A percentile compares a stretch with the other conserved stretches of the same genome.
These are phyloP conservation scores for Gynandropsis gynandra DNA, from an alignment of 345 rosid genomes.

Conservation along the genomic window DNA sequence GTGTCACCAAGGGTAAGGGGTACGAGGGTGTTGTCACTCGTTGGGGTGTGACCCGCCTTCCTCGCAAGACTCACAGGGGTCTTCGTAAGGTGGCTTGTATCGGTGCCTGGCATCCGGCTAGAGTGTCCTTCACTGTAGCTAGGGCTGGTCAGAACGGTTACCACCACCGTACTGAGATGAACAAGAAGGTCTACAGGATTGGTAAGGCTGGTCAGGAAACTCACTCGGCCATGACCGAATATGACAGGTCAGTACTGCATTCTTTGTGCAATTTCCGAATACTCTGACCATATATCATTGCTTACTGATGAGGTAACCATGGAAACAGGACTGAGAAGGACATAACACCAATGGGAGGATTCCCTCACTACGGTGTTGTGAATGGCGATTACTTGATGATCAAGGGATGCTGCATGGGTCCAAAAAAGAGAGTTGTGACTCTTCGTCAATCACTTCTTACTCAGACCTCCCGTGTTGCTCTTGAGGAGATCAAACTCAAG, in stretches of 20 bases:
- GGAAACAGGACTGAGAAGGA: constrained; percentile 72
- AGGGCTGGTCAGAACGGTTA: constrained; percentile 97
- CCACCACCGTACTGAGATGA: constrained; percentile 87
- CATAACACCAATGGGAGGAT: constrained; percentile 82
- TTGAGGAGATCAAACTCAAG: constrained; percentile 72
- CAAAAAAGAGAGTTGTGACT: constrained; percentile 88
- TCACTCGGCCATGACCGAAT: constrained; percentile 64
- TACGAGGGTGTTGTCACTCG: constrained; percentile 89
- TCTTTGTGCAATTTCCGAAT: not conserved
- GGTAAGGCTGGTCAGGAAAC: constrained; percentile 63
- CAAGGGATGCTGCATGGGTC: constrained; percentile 83
- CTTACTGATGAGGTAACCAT: not conserved
- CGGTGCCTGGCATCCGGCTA: constrained; percentile 95
- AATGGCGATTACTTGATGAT: constrained; percentile 71
- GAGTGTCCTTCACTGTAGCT: constrained; percentile 89
- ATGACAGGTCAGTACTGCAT: constrained; percentile 44
- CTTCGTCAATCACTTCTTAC: constrained; percentile 57
- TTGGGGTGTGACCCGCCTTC: constrained; percentile 90
- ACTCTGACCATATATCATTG: too few relatives aligned
- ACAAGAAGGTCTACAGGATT: constrained; percentile 75
- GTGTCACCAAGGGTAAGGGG: constrained; percentile 87
- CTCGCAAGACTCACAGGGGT: constrained; percentile 88
- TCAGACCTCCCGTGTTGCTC: constrained; percentile 72
- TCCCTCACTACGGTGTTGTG: constrained; percentile 82
- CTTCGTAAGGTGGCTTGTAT: constrained; percentile 93